Percentiles rank a stretch among this genome's conserved stretches.
Evolutionary conservation across 768 basidiomycete species (phyloP).

Genomic region (Mycena indigotica): DNA sequence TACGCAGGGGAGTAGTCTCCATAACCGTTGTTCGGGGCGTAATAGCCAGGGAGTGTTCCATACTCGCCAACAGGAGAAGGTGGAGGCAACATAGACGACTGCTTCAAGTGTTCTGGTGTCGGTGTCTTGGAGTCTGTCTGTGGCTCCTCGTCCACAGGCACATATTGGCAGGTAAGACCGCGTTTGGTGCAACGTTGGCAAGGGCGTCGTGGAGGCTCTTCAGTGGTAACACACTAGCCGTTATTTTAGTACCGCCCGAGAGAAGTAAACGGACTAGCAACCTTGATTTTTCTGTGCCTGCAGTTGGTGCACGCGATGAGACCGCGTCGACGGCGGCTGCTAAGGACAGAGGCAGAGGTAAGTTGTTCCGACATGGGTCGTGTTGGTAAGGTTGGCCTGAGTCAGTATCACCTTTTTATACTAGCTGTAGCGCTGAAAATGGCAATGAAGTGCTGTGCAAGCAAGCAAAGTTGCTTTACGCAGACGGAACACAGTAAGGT

Average conservation of each 20-base stretch:
- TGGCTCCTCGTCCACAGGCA: conserved; percentile 43
- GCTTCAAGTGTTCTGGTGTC: conserved; percentile 10
- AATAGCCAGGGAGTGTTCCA: not conserved
- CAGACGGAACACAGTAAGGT: conserved; percentile 4
- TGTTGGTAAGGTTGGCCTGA: not conserved
- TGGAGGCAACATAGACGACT: not conserved
- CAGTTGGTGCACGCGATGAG: conserved; percentile 58
- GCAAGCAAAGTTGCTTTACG: conserved; percentile 16
- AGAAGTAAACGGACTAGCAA: conserved; percentile 21
- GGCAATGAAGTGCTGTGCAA: conserved; percentile 20
- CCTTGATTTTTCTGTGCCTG: conserved; percentile 59
- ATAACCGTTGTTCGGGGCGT: not conserved
- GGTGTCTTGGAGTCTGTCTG: conserved; percentile 13
- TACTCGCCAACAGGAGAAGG: not conserved
- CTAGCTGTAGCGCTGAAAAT: conserved; percentile 24
- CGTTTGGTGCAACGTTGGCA: conserved; percentile 47
- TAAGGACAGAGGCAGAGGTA: conserved; percentile 12
- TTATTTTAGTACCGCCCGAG: not conserved
- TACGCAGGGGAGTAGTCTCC: not conserved
- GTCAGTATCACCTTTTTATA: conserved; percentile 9
- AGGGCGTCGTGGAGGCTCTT: conserved; percentile 28
- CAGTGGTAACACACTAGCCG: conserved; percentile 33
- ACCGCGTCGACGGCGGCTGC: conserved; percentile 37
- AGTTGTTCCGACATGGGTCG: conserved; percentile 9
- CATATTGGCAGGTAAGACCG: conserved; percentile 41